phyloP scores from a whole-genome alignment of 2,329 filamentous ascomycete species.

The Neonectria neomacrospora region DNA sequence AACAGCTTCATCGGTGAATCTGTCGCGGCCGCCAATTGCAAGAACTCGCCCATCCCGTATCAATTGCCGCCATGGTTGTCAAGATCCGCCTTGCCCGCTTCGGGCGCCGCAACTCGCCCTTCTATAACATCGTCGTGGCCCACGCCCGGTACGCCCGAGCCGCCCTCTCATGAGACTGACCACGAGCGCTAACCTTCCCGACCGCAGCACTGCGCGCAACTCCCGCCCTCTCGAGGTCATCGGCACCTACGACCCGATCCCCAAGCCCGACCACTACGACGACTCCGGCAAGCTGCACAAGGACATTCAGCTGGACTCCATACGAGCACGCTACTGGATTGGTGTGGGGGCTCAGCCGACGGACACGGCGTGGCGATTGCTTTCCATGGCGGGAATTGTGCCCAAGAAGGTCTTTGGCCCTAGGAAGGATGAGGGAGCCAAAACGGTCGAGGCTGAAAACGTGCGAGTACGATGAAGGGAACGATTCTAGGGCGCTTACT shows the following conservation, averaged over 20 bases:
- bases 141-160: conserved; percentile 78
- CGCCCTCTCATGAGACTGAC: neutral
- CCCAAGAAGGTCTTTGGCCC: conserved; percentile 53
- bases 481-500: neutral
- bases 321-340: conserved; percentile 92
- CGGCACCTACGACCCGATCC: conserved; percentile 77
- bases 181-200: conserved; percentile 15
- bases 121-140: conserved; percentile 97
- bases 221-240: conserved; percentile 94
- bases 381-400: conserved; percentile 75
- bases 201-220: conserved; percentile 80
- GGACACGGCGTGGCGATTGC: conserved; percentile 86
- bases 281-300: conserved; percentile 80
- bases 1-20: conserved; percentile 11
- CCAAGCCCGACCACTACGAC: conserved; percentile 70
- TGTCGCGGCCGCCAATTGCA: conserved; percentile 32
- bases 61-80: conserved; percentile 76
- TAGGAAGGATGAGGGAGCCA: conserved; percentile 40
- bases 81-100: conserved; percentile 95
- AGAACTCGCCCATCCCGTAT: neutral
- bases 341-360: conserved; percentile 96
- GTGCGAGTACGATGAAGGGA: conserved; percentile 46
- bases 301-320: conserved; percentile 86
- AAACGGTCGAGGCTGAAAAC: conserved; percentile 40
- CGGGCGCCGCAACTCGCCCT: conserved; percentile 85